Conservation (phyloP, 1,284 basidiomycete species). For the Ceratobasidium sp. region DNA sequence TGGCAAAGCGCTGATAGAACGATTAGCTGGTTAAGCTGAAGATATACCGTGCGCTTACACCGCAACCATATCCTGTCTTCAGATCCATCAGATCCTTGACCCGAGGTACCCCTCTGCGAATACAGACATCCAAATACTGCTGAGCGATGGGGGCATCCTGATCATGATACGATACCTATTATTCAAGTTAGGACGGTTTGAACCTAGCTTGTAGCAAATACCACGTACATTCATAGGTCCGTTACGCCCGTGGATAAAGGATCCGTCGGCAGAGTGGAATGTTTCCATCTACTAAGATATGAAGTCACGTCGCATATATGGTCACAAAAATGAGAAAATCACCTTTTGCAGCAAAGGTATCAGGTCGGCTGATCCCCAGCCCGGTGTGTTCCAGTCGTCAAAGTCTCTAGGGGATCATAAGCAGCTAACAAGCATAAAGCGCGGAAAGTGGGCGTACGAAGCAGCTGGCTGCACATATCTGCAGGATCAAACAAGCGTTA, state of each 20-base stretch:
- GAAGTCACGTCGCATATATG: background rate
- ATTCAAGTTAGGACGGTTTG: background rate
- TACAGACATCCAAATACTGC: conserved; percentile 5
- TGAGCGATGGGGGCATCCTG: background rate
- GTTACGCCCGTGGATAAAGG: background rate
- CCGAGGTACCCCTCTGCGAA: background rate
- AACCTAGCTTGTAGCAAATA: background rate
- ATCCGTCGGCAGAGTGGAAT: background rate
- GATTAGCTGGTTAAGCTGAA: background rate
- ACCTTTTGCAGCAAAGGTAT: conserved; percentile 18
- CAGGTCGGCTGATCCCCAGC: conserved; percentile 6
- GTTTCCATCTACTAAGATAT: background rate
- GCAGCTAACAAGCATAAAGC: background rate
- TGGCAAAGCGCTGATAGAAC: background rate
- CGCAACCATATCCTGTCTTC: background rate
- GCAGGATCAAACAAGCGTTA: background rate
- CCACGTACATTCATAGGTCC: conserved; percentile 7
- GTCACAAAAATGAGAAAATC: background rate
- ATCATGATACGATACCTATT: conserved; percentile 4
- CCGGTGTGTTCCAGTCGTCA: conserved; percentile 26
- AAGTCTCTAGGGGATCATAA: background rate
- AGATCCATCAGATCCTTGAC: conserved; percentile 11
- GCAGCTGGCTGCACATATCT: background rate
- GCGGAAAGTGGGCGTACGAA: background rate
- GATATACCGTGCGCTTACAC: background rate